Conservation (phyloP, 2,329 filamentous ascomycete genomes). For the Penicillium janthinellum region DNA sequence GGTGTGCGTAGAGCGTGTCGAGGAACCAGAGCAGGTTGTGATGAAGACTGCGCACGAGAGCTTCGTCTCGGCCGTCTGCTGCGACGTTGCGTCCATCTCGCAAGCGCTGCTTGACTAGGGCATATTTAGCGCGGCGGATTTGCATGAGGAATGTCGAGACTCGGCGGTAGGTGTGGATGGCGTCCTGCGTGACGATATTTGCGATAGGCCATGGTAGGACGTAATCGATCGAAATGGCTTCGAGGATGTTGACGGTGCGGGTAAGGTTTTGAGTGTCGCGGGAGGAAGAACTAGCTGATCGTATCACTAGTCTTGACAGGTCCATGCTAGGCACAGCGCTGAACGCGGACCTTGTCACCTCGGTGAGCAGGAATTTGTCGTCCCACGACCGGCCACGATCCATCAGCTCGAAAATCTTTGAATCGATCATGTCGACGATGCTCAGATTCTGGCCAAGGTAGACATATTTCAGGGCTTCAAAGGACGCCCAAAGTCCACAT, state of each 20-base stretch:
- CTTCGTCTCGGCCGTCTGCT: constrained; percentile 42
- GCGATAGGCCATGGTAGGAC: constrained; percentile 65
- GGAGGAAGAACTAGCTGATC: constrained; percentile 46
- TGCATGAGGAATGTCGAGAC: constrained; percentile 79
- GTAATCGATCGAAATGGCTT: constrained; percentile 67
- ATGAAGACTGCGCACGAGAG: constrained; percentile 55
- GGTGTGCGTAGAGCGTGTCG: constrained; percentile 72
- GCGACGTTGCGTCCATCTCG: constrained; percentile 26
- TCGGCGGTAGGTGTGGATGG: constrained; percentile 67
- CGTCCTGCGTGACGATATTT: constrained; percentile 71
- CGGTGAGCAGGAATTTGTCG: constrained; percentile 78
- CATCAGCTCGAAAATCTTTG: constrained; percentile 72
- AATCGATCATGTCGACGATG: constrained; percentile 65
- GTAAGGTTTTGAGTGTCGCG: constrained; percentile 52
- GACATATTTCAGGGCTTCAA: constrained; percentile 69
- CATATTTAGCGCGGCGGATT: constrained; percentile 67
- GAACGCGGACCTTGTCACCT: constrained; percentile 74
- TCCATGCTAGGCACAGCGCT: constrained; percentile 56
- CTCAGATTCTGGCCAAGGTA: constrained; percentile 78
- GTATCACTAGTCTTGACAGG: constrained; percentile 63
- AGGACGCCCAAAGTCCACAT: constrained; percentile 65
- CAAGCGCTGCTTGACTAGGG: constrained; percentile 59
- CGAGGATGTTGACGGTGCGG: constrained; percentile 64
- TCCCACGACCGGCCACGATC: constrained; percentile 68
- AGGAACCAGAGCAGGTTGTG: constrained; percentile 76